Base-by-base conservation (phyloP, 1,139 yeast species). In the Diutina rugosa region DNA sequence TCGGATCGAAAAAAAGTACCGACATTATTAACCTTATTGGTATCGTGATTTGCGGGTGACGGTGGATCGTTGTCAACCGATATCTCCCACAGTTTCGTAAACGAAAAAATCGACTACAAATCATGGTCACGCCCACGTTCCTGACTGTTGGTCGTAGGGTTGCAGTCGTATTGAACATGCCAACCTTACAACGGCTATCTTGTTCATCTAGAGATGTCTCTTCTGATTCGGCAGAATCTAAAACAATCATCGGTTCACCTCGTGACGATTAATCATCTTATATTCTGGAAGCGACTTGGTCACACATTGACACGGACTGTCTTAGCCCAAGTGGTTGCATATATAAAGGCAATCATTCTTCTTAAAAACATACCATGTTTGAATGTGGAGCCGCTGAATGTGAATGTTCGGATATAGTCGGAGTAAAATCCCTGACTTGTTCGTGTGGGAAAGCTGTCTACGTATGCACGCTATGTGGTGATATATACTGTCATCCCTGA, bases 381-480 rank as follows among this genome's bases (percentile, higher is more conserved):
- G 53, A 30, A 12, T 49, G 53, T 49, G 53, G 53, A 9, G 53
- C 53, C 6, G 26, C 32, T 14, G 53, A 49, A 18, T 49, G 53
- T 30, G 18, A n/a, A 12, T 49, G 53, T 16, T 7, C 10, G n/a
- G 53, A 49, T n/a, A 49, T 49, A n/a, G 6, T 18, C 10, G 28
- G 53, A 6, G 53, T 49, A 1, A 30, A 49, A 16, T 1, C 41
- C n/a, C 4, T 21, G 28, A 49, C 45, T 12, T 49, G 53, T 32
- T 21, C 28, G n/a, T 49, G 53, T 18, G 53, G 53, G 12, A 10
- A 3, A n/a, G 6, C n/a, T 16, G 53, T 49, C 21, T 49, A 30
- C 10, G 16, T 44, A 4, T 49, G 53, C 10, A 32, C 41, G 12
- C 28, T 29, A 29, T 49, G 53, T 49, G 53, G 53, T 9, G 18